These are phyloP conservation scores for Paracorniculantispora psalliotae DNA, from an alignment of 2,329 filamentous ascomycete genomes.

Conservation along the genomic window DNA sequence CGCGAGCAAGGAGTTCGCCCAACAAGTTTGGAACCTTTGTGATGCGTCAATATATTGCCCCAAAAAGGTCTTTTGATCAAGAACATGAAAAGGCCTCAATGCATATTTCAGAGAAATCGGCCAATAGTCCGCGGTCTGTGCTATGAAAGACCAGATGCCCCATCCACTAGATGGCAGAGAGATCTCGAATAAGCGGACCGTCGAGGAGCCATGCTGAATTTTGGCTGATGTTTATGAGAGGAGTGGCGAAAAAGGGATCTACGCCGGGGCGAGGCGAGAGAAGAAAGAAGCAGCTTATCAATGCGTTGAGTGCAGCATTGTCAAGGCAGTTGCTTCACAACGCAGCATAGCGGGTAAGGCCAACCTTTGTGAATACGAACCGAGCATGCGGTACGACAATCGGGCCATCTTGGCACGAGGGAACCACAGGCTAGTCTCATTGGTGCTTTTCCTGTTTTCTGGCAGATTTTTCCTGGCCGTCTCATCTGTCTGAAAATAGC, in stretches of 20 bases:
- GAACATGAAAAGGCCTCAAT: background rate
- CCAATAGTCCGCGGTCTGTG: background rate
- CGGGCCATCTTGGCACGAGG: background rate
- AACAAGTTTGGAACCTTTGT: too few relatives aligned
- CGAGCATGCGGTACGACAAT: background rate
- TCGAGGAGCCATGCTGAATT: background rate
- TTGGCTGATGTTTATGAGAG: background rate
- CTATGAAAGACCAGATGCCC: background rate
- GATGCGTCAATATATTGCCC: too few relatives aligned
- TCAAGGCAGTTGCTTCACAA: too few relatives aligned
- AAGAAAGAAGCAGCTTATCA: too few relatives aligned
- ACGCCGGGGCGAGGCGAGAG: background rate
- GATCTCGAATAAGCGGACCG: background rate
- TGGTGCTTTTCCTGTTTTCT: background rate
- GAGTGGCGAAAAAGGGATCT: background rate
- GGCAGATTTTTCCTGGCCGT: background rate
- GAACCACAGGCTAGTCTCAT: background rate
- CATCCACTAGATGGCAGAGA: background rate
- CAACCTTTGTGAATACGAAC: too few relatives aligned
- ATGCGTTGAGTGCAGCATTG: too few relatives aligned
- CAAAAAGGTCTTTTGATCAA: background rate
- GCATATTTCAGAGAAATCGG: background rate
- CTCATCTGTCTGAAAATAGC: background rate
- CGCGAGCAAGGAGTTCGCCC: too few relatives aligned
- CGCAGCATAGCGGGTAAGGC: too few relatives aligned